Base-by-base conservation (phyloP, 140 eudicot species). In the Anethum foeniculum region DNA sequence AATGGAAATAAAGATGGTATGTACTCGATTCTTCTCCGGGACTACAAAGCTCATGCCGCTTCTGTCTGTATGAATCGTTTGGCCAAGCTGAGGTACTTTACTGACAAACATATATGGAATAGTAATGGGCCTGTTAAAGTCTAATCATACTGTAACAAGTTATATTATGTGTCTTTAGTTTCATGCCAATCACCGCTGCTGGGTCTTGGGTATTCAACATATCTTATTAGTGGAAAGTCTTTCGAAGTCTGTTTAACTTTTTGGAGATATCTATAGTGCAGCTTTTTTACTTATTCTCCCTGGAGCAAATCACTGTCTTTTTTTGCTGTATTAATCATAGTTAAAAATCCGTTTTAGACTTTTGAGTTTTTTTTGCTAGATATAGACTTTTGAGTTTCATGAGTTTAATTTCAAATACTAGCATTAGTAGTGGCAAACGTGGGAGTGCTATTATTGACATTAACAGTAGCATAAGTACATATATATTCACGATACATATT, bases 1-100 rank as follows among this genome's bases (percentile, higher is more conserved):
- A 96, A 96, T 77, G 99, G 99, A 43, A 96, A 96, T 80, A 96
- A 93, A 83, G 94, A 88, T 82, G 99, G 99, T 46, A 90, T 96
- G 71, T 96, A 91, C 88, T 90, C 99, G 0, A 88, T 96, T 87
- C 99, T 96, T 86, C 91, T 96, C 65, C 90, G 98, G 85, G 99
- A 96, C 88, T 96, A 93, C 85, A 87, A 85, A 79, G 78, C 98
- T 80, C 94, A 96, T 93, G 98, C 98, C 51, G 99, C 99, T 87
- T 93, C 99, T 80, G 83, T 88, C 44, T 93, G 99, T 87, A 96
- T 96, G 99, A 96, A 96, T 80, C 96, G 98, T 60, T 86, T 96
- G 56, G 99, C 99, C 77, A 96, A 96, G 88, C 80, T 96, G 77
- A 96, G 99, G 99, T 95, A 82, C 38, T 58, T 79, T 81, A 46